Evolutionary conservation across 148 eudicot genomes (phyloP).

Genomic region (Diospyros kaki): DNA sequence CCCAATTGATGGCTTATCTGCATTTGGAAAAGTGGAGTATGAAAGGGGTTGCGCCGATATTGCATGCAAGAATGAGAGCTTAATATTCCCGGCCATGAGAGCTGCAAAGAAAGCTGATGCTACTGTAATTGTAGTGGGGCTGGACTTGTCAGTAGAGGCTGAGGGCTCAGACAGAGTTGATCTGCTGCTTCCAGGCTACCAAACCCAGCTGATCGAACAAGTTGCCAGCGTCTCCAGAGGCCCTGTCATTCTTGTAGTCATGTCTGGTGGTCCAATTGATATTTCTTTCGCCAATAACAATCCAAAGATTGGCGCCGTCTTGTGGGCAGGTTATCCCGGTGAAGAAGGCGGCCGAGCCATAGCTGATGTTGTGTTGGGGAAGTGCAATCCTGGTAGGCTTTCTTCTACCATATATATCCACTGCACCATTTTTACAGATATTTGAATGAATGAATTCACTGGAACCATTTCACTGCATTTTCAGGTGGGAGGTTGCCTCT

Average conservation of each 20-base stretch:
- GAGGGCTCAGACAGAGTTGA: conserved; percentile 12
- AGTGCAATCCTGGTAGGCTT: conserved; percentile 43
- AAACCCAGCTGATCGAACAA: conserved; percentile 14
- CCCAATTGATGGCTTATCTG: conserved; percentile 12
- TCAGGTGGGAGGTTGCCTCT: conserved; percentile 38
- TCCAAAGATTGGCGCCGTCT: conserved; percentile 33
- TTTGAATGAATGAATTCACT: not conserved
- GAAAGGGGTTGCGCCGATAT: conserved; percentile 17
- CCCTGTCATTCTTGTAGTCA: conserved; percentile 20
- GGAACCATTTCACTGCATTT: too few species aligned
- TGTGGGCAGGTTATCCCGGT: conserved; percentile 75
- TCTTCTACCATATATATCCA: not conserved
- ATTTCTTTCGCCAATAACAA: conserved; percentile 19
- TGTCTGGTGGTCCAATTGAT: conserved; percentile 25
- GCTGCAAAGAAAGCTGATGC: conserved; percentile 23
- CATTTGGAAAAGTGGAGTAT: conserved; percentile 4
- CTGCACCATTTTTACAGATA: not conserved
- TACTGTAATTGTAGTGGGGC: conserved; percentile 16
- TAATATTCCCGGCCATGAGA: conserved; percentile 11
- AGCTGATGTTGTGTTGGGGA: conserved; percentile 52
- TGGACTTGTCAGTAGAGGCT: conserved; percentile 15
- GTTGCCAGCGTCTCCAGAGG: conserved; percentile 13
- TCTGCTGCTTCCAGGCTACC: conserved; percentile 21
- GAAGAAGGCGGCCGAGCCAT: conserved; percentile 53
- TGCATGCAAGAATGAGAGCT: conserved; percentile 13